A percentile compares a stretch with the other conserved stretches of the same genome.
Conservation (phyloP, 768 basidiomycete genomes). For the Rhodotorula graminis region DNA sequence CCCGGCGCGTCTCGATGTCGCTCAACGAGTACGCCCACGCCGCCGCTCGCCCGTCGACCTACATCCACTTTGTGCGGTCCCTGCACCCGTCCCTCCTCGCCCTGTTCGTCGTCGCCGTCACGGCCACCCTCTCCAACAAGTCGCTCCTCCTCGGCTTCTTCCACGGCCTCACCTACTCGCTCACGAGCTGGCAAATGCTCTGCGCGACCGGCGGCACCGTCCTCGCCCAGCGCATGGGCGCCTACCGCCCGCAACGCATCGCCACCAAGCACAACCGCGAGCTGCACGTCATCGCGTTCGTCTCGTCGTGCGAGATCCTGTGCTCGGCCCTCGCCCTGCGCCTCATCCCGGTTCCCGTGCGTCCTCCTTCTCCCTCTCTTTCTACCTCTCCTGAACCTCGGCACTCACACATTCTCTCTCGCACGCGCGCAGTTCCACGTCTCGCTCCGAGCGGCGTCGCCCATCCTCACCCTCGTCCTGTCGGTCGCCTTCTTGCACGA, state of each 20-base stretch:
- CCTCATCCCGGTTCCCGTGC: slow-evolving; percentile 30
- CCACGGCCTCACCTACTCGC: slow-evolving; percentile 25
- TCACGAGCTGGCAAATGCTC: slow-evolving; percentile 25
- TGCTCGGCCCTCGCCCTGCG: slow-evolving; percentile 23
- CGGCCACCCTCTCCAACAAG: slow-evolving; percentile 35
- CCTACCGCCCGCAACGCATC: slow-evolving; percentile 21
- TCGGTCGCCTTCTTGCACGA: slow-evolving; percentile 26
- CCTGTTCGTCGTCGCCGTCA: slow-evolving; percentile 24
- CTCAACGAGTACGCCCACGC: slow-evolving; percentile 5
- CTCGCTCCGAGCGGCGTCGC: slow-evolving; percentile 31
- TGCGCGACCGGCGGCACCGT: slow-evolving; percentile 33
- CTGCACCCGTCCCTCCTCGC: slow-evolving; percentile 23
- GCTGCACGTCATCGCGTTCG: slow-evolving; percentile 19
- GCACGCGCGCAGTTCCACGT: slow-evolving; percentile 24
- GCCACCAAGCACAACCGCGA: slow-evolving; percentile 8
- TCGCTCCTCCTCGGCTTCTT: slow-evolving; percentile 31
- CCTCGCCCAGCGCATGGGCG: slow-evolving; percentile 19
- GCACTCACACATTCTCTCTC: neutral
- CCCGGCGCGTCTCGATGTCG: slow-evolving; percentile 7
- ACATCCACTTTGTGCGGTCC: slow-evolving; percentile 22
- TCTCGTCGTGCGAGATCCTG: slow-evolving; percentile 28
- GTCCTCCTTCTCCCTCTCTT: neutral
- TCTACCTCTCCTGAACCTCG: neutral
- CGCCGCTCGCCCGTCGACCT: slow-evolving; percentile 9
- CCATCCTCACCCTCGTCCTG: slow-evolving; percentile 33